Percentiles rank a stretch among this genome's conserved stretches.
Conservation (phyloP, 2,329 filamentous ascomycete species). For the Talaromyces rugulosus region DNA sequence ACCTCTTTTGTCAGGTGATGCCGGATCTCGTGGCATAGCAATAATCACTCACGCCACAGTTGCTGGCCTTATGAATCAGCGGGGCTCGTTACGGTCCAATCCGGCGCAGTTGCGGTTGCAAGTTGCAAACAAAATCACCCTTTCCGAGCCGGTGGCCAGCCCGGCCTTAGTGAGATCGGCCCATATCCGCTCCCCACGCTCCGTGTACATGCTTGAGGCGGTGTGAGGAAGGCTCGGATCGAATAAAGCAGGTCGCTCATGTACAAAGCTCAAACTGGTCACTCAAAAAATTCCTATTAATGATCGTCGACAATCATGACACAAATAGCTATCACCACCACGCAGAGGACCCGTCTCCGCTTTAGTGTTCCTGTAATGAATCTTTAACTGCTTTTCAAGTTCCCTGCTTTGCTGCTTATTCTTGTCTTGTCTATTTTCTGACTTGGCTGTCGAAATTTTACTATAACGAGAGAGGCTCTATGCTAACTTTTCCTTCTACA, state of each 20-base stretch:
- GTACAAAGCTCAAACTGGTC: neutral
- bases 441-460: neutral
- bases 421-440: neutral
- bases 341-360: conserved; percentile 12
- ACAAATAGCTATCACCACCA: conserved; percentile 5
- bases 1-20: neutral
- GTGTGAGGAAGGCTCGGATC: neutral
- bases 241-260: neutral
- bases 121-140: neutral
- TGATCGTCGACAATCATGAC: conserved; percentile 6
- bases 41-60: neutral
- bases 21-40: neutral
- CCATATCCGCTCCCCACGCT: neutral
- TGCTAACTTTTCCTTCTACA: conserved; percentile 46
- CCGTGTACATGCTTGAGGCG: neutral
- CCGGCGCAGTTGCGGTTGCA: neutral
- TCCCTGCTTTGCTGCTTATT: neutral
- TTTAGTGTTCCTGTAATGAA: conserved; percentile 25
- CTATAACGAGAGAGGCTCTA: neutral
- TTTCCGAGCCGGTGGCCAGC: conserved; percentile 1
- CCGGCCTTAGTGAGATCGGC: neutral
- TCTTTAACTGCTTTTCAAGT: neutral
- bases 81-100: neutral
- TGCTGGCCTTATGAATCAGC: neutral
- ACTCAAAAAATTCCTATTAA: neutral